Percentiles rank a stretch among this genome's conserved stretches.
Conservation (phyloP, 1,284 basidiomycete genomes). For the Xanthoconium separans region DNA sequence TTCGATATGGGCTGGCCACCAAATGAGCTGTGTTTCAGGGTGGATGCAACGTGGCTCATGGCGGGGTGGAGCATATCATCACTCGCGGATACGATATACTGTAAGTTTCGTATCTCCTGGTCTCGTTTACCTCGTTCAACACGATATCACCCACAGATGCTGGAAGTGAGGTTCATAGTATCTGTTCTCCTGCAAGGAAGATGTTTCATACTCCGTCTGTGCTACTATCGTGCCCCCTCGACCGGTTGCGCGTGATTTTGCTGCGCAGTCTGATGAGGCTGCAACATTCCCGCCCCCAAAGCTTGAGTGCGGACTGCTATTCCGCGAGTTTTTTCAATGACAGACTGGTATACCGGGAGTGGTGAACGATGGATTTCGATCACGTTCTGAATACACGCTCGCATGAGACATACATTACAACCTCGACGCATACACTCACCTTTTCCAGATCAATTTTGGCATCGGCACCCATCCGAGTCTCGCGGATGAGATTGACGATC, state of each 20-base stretch:
- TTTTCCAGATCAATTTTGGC: conserved; percentile 98
- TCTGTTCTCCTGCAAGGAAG: background rate
- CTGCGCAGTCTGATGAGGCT: conserved; percentile 41
- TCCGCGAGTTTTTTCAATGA: conserved; percentile 95
- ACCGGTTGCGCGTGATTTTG: conserved; percentile 33
- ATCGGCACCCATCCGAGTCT: conserved; percentile 93
- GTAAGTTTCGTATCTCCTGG: conserved; percentile 31
- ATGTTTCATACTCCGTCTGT: background rate
- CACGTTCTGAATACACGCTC: conserved; percentile 65
- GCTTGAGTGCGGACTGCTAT: conserved; percentile 91
- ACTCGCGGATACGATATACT: conserved; percentile 55
- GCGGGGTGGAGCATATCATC: conserved; percentile 42
- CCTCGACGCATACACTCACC: conserved; percentile 38
- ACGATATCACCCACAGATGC: conserved; percentile 13
- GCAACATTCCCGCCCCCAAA: conserved; percentile 80
- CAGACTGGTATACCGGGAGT: conserved; percentile 88
- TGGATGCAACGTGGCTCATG: conserved; percentile 43
- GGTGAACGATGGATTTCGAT: conserved; percentile 93
- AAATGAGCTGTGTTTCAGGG: conserved; percentile 33
- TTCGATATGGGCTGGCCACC: conserved; percentile 16
- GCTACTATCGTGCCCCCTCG: conserved; percentile 31
- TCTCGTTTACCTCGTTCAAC: background rate
- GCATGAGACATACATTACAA: conserved; percentile 5
- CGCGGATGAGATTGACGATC: conserved; percentile 98
- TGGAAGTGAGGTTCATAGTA: conserved; percentile 19